Evolutionary conservation across 2,329 filamentous ascomycete genomes (phyloP), one percentile per base, ranked within the genome.

Genomic region (Phyllosticta citriasiana): DNA sequence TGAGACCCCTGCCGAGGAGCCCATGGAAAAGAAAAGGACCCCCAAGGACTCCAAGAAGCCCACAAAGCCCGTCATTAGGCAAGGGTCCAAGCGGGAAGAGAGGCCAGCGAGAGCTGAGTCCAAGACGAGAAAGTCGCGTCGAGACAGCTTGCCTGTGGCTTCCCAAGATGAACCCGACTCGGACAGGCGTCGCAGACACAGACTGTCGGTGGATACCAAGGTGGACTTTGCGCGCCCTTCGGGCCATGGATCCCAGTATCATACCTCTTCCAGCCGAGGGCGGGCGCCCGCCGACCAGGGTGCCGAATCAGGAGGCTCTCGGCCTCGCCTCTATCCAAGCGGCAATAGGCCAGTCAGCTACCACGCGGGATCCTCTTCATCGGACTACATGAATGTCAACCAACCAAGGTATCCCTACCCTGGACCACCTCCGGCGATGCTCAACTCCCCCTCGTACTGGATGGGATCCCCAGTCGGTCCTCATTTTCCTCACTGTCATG

Each of bases 351-450:
- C 72, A 47, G 64, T 69, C 59, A 74, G 69, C 65, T 74, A 72
- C 58, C 66, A 70, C 54, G 68, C 65, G 10, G 70, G 67, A 65
- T 60, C 70, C 68, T 65, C 65, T 35, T 25, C 57, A 14, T 55
- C 61, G 65, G 55, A 55, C 59, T 47, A 70, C 71, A 52, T 66
- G 65, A 1, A 65, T 62, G 27, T 66, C 30, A 67, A 19, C 68
- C 67, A 33, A 66, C 67, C 9, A 68, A 70, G 10, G 67, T 3
- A n/a, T 22, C 19, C 19, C 2, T 22, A 57, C 35, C 47, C 63
- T 57, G 71, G 71, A 14, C 72, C 72, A 27, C 72, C 72, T 7
- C 71, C 61, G 4, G 65, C 72, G 4, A 63, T 66, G 61, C 72
- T 70, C 35, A 70, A 70, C 5, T 68, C 67, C 57, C 68, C 57